Evolutionary conservation across 2,329 filamentous ascomycete species (phyloP).

Genomic region (Spiromastix sp.): DNA sequence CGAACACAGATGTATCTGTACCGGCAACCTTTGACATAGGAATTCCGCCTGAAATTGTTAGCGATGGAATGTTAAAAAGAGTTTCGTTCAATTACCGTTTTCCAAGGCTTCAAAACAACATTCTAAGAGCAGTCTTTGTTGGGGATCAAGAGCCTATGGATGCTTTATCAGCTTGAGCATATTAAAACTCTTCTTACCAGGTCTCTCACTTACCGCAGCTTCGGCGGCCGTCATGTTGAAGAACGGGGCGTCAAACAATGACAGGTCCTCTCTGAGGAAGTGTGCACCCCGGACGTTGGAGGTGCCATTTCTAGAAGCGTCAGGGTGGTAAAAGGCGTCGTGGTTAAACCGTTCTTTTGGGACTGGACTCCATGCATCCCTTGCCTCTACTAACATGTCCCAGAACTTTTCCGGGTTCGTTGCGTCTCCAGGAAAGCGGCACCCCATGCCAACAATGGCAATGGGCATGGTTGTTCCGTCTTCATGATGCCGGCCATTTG

Average conservation of each 20-base stretch:
- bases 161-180: too few species aligned
- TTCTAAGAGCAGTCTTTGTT: slow-evolving; percentile 17
- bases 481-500: too few species aligned
- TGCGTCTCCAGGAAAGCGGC: background rate
- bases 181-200: too few species aligned
- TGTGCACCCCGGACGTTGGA: slow-evolving; percentile 1
- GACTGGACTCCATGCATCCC: slow-evolving; percentile 9
- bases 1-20: slow-evolving; percentile 11
- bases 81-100: too few species aligned
- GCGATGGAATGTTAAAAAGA: slow-evolving; percentile 21
- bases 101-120: slow-evolving; percentile 26
- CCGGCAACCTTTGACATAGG: slow-evolving; percentile 16
- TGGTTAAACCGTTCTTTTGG: slow-evolving; percentile 1
- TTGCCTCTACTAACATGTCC: slow-evolving; percentile 9
- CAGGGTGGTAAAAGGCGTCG: background rate
- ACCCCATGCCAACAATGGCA: slow-evolving; percentile 1
- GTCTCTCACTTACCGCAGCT: too few species aligned
- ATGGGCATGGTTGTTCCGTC: too few species aligned
- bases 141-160: slow-evolving; percentile 3
- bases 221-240: slow-evolving; percentile 4
- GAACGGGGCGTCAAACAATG: slow-evolving; percentile 6
- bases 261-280: slow-evolving; percentile 3
- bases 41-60: slow-evolving; percentile 19
- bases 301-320: background rate
- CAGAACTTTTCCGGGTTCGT: background rate